phyloP scores from a whole-genome alignment of 257 asterid species.

The Solanum bulbocastanum region DNA sequence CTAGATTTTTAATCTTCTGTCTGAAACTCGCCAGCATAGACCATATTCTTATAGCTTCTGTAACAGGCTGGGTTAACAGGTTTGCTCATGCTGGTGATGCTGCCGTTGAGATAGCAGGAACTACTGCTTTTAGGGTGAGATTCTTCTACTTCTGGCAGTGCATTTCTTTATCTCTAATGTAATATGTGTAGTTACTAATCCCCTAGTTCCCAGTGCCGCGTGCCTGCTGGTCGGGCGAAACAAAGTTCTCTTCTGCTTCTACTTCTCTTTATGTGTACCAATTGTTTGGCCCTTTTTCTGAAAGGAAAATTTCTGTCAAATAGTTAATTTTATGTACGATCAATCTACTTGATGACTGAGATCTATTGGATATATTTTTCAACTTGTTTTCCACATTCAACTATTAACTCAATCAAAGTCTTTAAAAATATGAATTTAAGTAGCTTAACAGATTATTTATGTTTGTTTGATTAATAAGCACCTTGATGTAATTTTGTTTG shows the following conservation, averaged over 20 bases:
- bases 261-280: background rate
- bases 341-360: background rate
- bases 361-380: background rate
- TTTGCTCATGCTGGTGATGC: conserved; percentile 95
- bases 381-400: background rate
- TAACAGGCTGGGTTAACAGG: conserved; percentile 93
- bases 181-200: background rate
- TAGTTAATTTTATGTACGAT: background rate
- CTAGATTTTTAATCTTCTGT: background rate
- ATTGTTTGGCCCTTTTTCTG: background rate
- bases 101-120: conserved; percentile 88
- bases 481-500: background rate
- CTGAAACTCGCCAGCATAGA: background rate
- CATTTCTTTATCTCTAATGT: background rate
- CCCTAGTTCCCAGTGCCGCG: background rate
- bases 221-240: background rate
- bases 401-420: background rate
- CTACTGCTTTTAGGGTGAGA: conserved; percentile 74
- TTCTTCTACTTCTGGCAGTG: background rate
- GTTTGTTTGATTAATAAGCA: background rate
- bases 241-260: background rate
- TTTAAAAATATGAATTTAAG: background rate
- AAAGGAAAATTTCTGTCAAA: background rate
- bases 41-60: conserved; percentile 6
- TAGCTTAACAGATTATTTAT: background rate